phyloP scores from a whole-genome alignment of 306 rosid genomes.

The Cyamopsis tetragonoloba region DNA sequence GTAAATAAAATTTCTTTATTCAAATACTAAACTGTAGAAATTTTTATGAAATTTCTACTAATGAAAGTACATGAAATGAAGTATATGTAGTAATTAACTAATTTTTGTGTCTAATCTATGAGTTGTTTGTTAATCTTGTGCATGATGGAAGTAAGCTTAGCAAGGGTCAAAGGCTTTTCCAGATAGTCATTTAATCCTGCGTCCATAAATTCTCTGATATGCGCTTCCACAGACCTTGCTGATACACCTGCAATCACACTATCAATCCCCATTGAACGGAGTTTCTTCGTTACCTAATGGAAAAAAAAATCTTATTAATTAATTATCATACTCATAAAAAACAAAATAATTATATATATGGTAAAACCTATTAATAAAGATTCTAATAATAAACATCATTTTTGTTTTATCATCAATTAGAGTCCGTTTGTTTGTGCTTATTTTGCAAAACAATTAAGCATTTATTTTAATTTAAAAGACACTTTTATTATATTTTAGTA shows the following conservation, averaged over 20 bases:
- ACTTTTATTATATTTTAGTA: too few relatives aligned
- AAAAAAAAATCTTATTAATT: background rate
- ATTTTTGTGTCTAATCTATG: too few relatives aligned
- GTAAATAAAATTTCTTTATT: too few relatives aligned
- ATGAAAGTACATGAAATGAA: too few relatives aligned
- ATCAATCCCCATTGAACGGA: constrained; percentile 60
- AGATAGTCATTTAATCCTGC: constrained; percentile 68
- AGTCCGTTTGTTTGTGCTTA: too few relatives aligned
- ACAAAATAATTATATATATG: background rate
- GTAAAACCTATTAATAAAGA: background rate
- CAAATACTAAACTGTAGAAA: too few relatives aligned
- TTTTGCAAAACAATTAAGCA: too few relatives aligned
- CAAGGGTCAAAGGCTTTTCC: constrained; percentile 52
- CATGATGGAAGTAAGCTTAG: constrained; percentile 48
- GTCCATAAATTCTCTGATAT: constrained; percentile 40
- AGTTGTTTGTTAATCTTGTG: background rate
- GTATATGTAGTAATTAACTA: too few relatives aligned
- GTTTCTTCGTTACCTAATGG: constrained; percentile 56
- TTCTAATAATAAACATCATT: too few relatives aligned
- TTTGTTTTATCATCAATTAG: too few relatives aligned
- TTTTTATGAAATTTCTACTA: too few relatives aligned
- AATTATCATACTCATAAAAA: background rate
- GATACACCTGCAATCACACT: constrained; percentile 66
- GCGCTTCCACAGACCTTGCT: constrained; percentile 21
- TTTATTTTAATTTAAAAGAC: too few relatives aligned